phyloP scores from a whole-genome alignment of 2,329 filamentous ascomycete species.

The Tetracladium maxilliforme region DNA sequence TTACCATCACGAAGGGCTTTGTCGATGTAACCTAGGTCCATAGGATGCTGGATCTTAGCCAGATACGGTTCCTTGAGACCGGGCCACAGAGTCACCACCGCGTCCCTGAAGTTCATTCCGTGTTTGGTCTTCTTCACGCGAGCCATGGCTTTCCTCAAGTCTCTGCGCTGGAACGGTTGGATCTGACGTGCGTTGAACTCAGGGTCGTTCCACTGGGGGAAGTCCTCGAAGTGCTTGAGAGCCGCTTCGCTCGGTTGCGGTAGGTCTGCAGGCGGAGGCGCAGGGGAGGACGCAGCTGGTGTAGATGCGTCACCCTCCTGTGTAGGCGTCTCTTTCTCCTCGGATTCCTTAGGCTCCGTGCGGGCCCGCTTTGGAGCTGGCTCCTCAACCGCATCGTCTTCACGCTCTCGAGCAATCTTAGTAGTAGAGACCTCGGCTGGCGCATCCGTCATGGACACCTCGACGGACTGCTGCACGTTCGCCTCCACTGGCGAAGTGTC shows the following conservation, averaged over 20 bases:
- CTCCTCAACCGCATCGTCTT: slow-evolving; percentile 53
- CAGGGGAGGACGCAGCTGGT: too few species aligned
- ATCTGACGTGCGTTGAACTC: slow-evolving; percentile 19
- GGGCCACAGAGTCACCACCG: slow-evolving; percentile 66
- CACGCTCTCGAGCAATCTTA: slow-evolving; percentile 62
- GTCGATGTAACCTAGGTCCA: slow-evolving; percentile 78
- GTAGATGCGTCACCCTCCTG: slow-evolving; percentile 17
- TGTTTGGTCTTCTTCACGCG: slow-evolving; percentile 78
- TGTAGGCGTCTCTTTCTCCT: slow-evolving; percentile 18
- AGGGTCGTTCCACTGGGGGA: slow-evolving; percentile 6
- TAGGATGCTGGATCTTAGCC: slow-evolving; percentile 57
- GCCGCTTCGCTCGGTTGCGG: too few species aligned
- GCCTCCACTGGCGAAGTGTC: too few species aligned
- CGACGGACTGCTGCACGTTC: too few species aligned
- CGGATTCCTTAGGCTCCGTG: slow-evolving; percentile 39
- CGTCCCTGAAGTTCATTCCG: slow-evolving; percentile 58
- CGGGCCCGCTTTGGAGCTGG: slow-evolving; percentile 71
- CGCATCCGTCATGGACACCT: slow-evolving; percentile 18
- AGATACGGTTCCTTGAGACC: slow-evolving; percentile 60
- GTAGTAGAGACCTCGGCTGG: slow-evolving; percentile 13
- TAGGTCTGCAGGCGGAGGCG: slow-evolving; percentile 6
- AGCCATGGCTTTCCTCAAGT: slow-evolving; percentile 50
- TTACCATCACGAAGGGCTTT: slow-evolving; percentile 51
- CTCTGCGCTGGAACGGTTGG: slow-evolving; percentile 40
- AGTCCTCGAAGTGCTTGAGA: slow-evolving; percentile 3